Evolutionary conservation across 208 protist species (phyloP).

Genomic region (Leishmania major): DNA sequence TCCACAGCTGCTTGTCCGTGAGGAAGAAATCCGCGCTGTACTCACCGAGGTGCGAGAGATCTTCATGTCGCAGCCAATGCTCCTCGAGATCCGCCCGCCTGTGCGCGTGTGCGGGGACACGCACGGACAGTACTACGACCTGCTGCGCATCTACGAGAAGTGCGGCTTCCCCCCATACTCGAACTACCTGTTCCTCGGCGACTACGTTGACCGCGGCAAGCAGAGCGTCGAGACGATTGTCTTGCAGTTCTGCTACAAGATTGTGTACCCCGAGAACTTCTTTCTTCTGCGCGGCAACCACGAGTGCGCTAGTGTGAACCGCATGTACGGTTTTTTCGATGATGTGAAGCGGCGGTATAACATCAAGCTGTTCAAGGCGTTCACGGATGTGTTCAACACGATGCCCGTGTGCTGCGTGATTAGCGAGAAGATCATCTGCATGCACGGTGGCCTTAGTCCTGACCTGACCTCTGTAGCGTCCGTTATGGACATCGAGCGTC

Average conservation of each 20-base stretch:
- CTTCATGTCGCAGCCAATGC: conserved; percentile 90
- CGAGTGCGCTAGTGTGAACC: conserved; percentile 98
- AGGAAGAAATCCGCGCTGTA: conserved; percentile 82
- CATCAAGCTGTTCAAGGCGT: conserved; percentile 98
- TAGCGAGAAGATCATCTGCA: conserved; percentile 99
- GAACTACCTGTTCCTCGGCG: conserved; percentile 99
- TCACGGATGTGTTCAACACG: conserved; percentile 99
- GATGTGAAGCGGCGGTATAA: conserved; percentile 96
- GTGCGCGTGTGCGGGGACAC: conserved; percentile 96
- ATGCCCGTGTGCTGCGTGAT: conserved; percentile 99
- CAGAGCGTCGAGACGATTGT: conserved; percentile 95
- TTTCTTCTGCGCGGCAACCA: conserved; percentile 99
- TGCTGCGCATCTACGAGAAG: conserved; percentile 99
- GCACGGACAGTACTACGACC: conserved; percentile 99
- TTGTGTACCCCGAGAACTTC: conserved; percentile 98
- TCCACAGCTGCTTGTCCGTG: conserved; percentile 46
- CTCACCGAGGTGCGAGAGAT: conserved; percentile 81
- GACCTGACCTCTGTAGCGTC: conserved; percentile 95
- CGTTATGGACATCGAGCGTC: conserved; percentile 94
- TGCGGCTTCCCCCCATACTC: conserved; percentile 98
- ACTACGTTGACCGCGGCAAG: conserved; percentile 99
- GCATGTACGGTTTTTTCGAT: conserved; percentile 99
- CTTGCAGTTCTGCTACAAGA: conserved; percentile 95
- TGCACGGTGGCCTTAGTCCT: conserved; percentile 98
- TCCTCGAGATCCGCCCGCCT: conserved; percentile 87